Percentiles rank a stretch among this genome's conserved stretches.
Conservation (phyloP, 1,284 basidiomycete species). For the Ganoderma meredithae region DNA sequence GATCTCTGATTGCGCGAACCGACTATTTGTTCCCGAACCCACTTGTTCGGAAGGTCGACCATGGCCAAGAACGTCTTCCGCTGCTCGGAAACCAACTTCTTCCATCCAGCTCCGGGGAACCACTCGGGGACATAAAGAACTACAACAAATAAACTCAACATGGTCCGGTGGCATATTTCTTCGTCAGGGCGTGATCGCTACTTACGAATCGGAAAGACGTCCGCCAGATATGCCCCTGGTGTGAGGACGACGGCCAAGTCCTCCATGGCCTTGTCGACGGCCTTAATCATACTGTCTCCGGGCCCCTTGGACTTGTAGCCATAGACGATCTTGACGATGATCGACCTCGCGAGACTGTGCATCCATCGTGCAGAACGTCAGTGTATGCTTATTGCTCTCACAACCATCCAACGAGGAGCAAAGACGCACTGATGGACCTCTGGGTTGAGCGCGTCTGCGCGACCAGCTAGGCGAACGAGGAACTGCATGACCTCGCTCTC, state of each 20-base stretch:
- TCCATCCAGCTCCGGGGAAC: conserved; percentile 41
- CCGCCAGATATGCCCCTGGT: conserved; percentile 43
- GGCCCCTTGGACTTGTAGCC: conserved; percentile 44
- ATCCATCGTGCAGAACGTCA: not conserved
- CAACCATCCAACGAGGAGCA: not conserved
- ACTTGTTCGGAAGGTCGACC: conserved; percentile 33
- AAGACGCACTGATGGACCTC: conserved; percentile 33
- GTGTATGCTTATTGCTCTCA: not conserved
- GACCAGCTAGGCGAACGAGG: conserved; percentile 31
- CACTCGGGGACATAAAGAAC: conserved; percentile 38
- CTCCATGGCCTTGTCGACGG: conserved; percentile 41
- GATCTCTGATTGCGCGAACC: not conserved
- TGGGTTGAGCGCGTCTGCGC: conserved; percentile 31
- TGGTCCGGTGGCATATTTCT: not conserved
- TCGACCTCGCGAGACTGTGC: conserved; percentile 38
- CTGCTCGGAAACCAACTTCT: conserved; percentile 31
- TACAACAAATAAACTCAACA: not conserved
- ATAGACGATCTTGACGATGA: conserved; percentile 45
- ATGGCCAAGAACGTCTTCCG: conserved; percentile 30
- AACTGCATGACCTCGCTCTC: conserved; percentile 38
- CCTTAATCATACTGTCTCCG: conserved; percentile 41
- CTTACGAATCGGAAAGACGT: conserved; percentile 41
- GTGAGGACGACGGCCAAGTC: conserved; percentile 38
- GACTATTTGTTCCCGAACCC: conserved; percentile 37
- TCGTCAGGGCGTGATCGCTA: conserved; percentile 3